These are phyloP conservation scores for Wallacemonas sp. DNA, from an alignment of 208 protist species.

Conservation along the genomic window DNA sequence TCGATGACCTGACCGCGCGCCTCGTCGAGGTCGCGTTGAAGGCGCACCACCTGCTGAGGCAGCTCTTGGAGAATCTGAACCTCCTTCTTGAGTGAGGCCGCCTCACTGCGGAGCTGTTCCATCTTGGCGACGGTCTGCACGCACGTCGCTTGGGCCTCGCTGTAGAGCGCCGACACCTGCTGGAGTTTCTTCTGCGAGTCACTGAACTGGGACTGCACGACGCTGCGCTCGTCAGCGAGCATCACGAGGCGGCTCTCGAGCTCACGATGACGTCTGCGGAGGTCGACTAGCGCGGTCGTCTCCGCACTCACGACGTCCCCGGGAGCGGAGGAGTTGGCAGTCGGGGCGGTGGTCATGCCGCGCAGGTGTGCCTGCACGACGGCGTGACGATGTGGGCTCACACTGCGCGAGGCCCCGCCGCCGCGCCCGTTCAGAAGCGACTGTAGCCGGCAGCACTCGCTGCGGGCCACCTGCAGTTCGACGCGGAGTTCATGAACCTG, in stretches of 20 bases:
- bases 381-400: background rate
- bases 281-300: constrained; percentile 15
- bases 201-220: constrained; percentile 13
- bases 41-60: constrained; percentile 45
- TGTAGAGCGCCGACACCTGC: constrained; percentile 20
- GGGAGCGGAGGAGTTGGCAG: no score
- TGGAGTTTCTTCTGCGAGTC: constrained; percentile 27
- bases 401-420: background rate
- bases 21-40: constrained; percentile 40
- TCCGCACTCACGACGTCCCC: no score
- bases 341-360: background rate
- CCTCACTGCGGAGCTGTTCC: constrained; percentile 30
- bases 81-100: constrained; percentile 35
- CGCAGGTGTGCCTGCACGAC: background rate
- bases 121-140: constrained; percentile 16
- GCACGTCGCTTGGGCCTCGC: constrained; percentile 13
- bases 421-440: background rate
- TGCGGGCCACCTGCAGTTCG: constrained; percentile 43
- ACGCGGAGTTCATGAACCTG: constrained; percentile 38
- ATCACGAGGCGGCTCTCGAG: background rate
- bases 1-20: constrained; percentile 31
- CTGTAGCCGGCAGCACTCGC: constrained; percentile 35
- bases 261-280: constrained; percentile 13
- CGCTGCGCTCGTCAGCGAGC: constrained; percentile 15
- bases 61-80: constrained; percentile 34